Percentiles rank a stretch among this genome's conserved stretches.
These are phyloP conservation scores for Colletotrichum endophyticum DNA, from an alignment of 2,329 filamentous ascomycete species.

Conservation along the genomic window DNA sequence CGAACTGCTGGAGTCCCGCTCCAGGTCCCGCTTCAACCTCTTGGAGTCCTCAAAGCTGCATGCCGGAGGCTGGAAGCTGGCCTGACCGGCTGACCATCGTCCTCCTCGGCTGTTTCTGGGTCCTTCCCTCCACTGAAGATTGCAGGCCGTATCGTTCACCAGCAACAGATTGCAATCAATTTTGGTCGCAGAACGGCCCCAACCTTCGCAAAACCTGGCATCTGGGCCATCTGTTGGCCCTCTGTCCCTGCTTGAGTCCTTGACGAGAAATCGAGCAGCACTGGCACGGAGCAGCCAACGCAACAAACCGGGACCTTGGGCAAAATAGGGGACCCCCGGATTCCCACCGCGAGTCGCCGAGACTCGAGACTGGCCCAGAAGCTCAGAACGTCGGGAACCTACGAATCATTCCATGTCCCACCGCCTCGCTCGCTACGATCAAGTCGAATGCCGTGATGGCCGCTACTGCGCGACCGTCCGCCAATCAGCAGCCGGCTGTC, in stretches of 20 bases:
- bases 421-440: background rate
- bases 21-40: background rate
- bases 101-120: slow-evolving; percentile 7
- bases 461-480: background rate
- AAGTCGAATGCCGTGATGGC: background rate
- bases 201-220: background rate
- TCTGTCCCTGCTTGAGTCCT: background rate
- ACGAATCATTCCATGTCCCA: background rate
- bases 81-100: background rate
- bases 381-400: background rate
- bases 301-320: background rate
- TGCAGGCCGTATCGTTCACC: background rate
- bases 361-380: background rate
- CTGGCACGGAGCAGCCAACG: background rate
- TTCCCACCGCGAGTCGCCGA: background rate
- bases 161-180: background rate
- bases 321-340: slow-evolving; percentile 8
- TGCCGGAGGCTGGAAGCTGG: background rate
- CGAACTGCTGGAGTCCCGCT: background rate
- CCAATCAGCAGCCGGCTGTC: background rate
- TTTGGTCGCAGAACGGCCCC: background rate
- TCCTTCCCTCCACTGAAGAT: slow-evolving; percentile 14
- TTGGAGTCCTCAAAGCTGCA: background rate
- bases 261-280: background rate
- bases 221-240: background rate